These are phyloP conservation scores for Macadamia tetraphylla DNA, from an alignment of 164 flowering plant species.

Conservation along the genomic window DNA sequence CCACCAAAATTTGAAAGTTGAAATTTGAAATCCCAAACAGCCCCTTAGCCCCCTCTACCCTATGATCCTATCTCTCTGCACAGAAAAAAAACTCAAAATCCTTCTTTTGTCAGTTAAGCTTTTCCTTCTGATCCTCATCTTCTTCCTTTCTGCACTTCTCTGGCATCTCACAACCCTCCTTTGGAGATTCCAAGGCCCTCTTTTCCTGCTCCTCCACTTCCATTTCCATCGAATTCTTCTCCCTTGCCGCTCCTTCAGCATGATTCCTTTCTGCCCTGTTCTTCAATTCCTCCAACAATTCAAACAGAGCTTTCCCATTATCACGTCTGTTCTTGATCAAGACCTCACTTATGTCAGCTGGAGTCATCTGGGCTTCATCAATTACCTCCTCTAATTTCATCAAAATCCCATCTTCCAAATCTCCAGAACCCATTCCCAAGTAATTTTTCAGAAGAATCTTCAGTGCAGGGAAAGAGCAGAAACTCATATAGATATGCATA, in stretches of 20 bases:
- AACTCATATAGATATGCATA: slow-evolving; percentile 77
- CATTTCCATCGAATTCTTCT: slow-evolving; percentile 15
- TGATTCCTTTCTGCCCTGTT: slow-evolving; percentile 26
- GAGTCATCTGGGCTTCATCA: slow-evolving; percentile 68
- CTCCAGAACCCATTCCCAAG: slow-evolving; percentile 37
- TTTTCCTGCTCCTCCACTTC: slow-evolving; percentile 65
- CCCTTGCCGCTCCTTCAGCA: slow-evolving; percentile 9
- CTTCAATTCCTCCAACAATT: slow-evolving; percentile 47
- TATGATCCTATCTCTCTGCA: no score
- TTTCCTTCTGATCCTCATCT: slow-evolving; percentile 3
- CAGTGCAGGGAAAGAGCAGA: slow-evolving; percentile 52
- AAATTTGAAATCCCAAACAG: no score
- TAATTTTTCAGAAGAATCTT: slow-evolving; percentile 68
- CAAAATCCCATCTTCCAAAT: slow-evolving; percentile 26
- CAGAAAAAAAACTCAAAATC: no score
- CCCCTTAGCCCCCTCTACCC: no score
- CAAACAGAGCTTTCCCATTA: slow-evolving; percentile 43
- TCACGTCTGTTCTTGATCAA: slow-evolving; percentile 67
- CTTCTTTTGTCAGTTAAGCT: background rate
- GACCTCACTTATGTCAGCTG: slow-evolving; percentile 82
- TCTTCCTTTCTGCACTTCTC: slow-evolving; percentile 16
- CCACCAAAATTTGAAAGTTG: no score
- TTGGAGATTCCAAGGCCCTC: slow-evolving; percentile 58
- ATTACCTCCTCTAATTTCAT: slow-evolving; percentile 36
- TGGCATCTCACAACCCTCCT: slow-evolving; percentile 20